These are phyloP conservation scores for Candida dajiaensis DNA, from an alignment of 805 yeast genomes.

Conservation along the genomic window DNA sequence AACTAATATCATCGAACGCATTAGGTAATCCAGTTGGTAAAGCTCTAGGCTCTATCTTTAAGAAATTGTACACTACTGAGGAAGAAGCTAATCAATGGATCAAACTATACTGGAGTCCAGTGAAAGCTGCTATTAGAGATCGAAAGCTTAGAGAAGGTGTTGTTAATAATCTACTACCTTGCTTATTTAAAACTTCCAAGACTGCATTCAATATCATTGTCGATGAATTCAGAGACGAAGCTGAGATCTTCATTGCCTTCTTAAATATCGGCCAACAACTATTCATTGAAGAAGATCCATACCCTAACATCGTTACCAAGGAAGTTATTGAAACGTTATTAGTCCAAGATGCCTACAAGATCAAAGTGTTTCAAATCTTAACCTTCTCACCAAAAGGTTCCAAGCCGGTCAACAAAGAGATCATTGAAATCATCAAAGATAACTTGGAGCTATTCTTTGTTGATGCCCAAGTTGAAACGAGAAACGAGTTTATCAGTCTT, in stretches of 20 bases:
- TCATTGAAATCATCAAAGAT: constrained; percentile 38
- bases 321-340: constrained; percentile 33
- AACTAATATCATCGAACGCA: constrained; percentile 48
- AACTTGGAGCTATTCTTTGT: constrained; percentile 46
- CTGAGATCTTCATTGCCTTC: constrained; percentile 42
- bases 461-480: constrained; percentile 62
- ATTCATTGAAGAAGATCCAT: constrained; percentile 47
- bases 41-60: constrained; percentile 37
- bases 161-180: constrained; percentile 56
- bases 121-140: constrained; percentile 11
- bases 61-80: constrained; percentile 29
- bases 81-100: constrained; percentile 20
- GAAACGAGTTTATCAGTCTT: constrained; percentile 60
- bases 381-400: constrained; percentile 60
- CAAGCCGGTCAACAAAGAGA: constrained; percentile 40
- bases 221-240: constrained; percentile 24
- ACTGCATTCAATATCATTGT: constrained; percentile 36
- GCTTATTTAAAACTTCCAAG: constrained; percentile 49
- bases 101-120: constrained; percentile 17
- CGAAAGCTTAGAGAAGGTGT: constrained; percentile 33
- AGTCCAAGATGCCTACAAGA: constrained; percentile 38
- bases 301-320: constrained; percentile 32
- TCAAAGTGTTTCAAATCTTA: constrained; percentile 55
- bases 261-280: constrained; percentile 61
- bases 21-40: constrained; percentile 66